These are phyloP conservation scores for Paracorniculantispora psalliotae DNA, from an alignment of 2,329 filamentous ascomycete genomes.

Conservation along the genomic window DNA sequence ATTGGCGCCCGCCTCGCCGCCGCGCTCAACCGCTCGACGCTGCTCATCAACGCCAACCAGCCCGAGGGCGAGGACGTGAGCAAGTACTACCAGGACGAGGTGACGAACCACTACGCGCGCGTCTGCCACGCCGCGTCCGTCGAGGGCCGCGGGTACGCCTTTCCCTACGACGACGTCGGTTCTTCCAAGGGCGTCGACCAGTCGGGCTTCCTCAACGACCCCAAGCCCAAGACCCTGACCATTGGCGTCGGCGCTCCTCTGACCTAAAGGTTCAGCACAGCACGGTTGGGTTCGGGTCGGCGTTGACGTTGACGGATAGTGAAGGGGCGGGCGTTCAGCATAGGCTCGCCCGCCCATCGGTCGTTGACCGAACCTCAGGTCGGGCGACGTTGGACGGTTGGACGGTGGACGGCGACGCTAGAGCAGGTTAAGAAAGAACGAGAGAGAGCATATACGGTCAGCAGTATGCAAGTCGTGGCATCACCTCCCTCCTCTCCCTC, in stretches of 20 bases:
- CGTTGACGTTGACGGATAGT: no score
- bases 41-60: conserved; percentile 50
- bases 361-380: no score
- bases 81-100: conserved; percentile 47
- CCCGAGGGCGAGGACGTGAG: conserved; percentile 45
- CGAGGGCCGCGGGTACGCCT: conserved; percentile 61
- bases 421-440: no score
- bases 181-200: conserved; percentile 51
- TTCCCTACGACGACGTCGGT: conserved; percentile 66
- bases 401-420: no score
- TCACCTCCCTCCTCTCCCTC: no score
- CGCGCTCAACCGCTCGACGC: conserved; percentile 68
- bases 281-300: no score
- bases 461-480: no score
- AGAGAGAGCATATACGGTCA: background rate
- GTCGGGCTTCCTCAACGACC: conserved; percentile 57
- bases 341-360: no score
- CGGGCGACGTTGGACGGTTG: no score
- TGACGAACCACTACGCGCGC: conserved; percentile 64
- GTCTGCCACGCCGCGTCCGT: conserved; percentile 58
- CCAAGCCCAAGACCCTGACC: conserved; percentile 49
- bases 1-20: conserved; percentile 71
- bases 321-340: no score
- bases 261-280: no score
- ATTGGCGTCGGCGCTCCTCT: conserved; percentile 48